A percentile compares a stretch with the other conserved stretches of the same genome.
Evolutionary conservation across 2,329 filamentous ascomycete species (phyloP).

Genomic region (Chaetomium sp.): DNA sequence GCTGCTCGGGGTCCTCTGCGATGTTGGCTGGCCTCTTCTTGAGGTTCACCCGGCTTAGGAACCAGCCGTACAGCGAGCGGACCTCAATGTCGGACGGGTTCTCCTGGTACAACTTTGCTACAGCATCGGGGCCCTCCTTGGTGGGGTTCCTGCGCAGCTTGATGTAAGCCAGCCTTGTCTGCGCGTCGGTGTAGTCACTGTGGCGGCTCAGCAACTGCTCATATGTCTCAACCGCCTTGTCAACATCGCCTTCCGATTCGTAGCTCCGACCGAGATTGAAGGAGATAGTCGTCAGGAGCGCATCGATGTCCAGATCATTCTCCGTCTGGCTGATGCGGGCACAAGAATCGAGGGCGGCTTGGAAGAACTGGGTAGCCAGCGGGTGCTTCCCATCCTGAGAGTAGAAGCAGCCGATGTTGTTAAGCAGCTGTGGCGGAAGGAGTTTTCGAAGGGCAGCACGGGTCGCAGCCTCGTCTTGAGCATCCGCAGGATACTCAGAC

Average conservation of each 20-base stretch:
- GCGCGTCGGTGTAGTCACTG: slow-evolving; percentile 86
- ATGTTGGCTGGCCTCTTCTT: slow-evolving; percentile 78
- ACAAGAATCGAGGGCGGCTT: slow-evolving; percentile 84
- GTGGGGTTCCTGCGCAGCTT: slow-evolving; percentile 72
- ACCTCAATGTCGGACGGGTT: slow-evolving; percentile 85
- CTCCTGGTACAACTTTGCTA: slow-evolving; percentile 78
- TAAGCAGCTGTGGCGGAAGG: slow-evolving; percentile 82
- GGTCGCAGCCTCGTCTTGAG: slow-evolving; percentile 54
- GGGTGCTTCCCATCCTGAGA: slow-evolving; percentile 80
- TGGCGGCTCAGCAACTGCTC: slow-evolving; percentile 79
- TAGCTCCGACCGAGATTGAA: slow-evolving; percentile 95
- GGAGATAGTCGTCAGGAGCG: slow-evolving; percentile 88
- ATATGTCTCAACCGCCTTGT: slow-evolving; percentile 84
- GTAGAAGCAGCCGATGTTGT: slow-evolving; percentile 96
- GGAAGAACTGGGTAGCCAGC: slow-evolving; percentile 78
- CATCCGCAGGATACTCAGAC: slow-evolving; percentile 56
- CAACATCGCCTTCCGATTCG: slow-evolving; percentile 72
- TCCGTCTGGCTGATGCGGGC: slow-evolving; percentile 72
- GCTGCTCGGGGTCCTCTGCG: slow-evolving; percentile 82
- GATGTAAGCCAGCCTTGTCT: slow-evolving; percentile 83
- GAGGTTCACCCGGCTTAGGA: slow-evolving; percentile 70
- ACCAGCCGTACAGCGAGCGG: slow-evolving; percentile 91
- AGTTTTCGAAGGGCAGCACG: slow-evolving; percentile 63
- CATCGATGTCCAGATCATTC: slow-evolving; percentile 74
- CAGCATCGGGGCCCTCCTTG: slow-evolving; percentile 79